Conservation (phyloP, 2,329 filamentous ascomycete species). For the Albophoma yamanashiensis region DNA sequence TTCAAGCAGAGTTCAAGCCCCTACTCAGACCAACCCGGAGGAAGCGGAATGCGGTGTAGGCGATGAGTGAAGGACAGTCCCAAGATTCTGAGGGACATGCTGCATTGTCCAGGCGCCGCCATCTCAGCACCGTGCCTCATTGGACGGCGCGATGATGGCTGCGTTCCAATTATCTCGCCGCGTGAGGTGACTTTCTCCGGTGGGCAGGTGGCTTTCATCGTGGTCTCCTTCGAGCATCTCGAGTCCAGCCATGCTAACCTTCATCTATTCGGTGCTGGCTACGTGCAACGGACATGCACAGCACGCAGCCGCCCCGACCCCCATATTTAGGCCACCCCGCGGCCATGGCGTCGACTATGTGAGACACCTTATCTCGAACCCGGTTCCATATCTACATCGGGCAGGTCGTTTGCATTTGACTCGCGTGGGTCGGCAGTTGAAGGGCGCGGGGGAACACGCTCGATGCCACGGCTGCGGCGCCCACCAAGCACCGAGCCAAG, state of each 20-base stretch:
- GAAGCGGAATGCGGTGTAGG: neutral
- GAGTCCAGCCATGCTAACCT: neutral
- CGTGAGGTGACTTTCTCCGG: neutral
- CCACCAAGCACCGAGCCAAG: neutral
- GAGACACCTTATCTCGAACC: neutral
- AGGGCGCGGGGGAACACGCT: neutral
- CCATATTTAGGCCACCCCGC: neutral
- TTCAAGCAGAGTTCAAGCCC: too few species aligned
- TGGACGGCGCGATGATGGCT: neutral
- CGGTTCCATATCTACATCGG: neutral
- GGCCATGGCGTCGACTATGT: neutral
- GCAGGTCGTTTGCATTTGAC: neutral
- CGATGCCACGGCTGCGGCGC: neutral
- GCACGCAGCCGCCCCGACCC: neutral
- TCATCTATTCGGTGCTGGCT: neutral
- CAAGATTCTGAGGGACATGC: too few species aligned
- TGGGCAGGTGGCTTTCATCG: neutral
- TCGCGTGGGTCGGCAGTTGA: neutral
- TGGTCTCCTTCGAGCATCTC: neutral
- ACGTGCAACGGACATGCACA: neutral
- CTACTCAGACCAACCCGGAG: neutral
- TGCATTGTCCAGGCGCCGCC: neutral
- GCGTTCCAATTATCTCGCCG: neutral
- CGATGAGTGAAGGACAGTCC: neutral
- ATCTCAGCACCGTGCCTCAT: neutral